These are phyloP conservation scores for Nothophytophthora sp. DNA, from an alignment of 352 stramenopile species.

Conservation along the genomic window DNA sequence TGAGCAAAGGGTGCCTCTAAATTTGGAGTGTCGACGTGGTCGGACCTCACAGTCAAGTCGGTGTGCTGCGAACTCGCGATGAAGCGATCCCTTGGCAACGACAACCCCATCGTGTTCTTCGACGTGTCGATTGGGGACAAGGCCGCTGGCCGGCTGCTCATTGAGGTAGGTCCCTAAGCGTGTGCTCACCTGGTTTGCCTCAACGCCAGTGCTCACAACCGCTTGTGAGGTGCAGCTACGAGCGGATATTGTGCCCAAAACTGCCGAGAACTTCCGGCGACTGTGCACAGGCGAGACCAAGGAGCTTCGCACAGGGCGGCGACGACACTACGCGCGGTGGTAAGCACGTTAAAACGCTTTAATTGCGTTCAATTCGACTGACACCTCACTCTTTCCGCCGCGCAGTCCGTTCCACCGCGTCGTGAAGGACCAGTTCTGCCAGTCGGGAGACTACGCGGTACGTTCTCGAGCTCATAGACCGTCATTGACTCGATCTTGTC, in stretches of 20 bases:
- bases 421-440: slow-evolving; percentile 89
- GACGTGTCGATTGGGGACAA: slow-evolving; percentile 94
- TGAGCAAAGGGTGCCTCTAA: too few species aligned
- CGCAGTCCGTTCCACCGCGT: slow-evolving; percentile 90
- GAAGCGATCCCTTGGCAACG: too few species aligned
- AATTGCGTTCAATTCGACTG: neutral
- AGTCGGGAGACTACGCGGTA: slow-evolving; percentile 92
- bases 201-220: neutral
- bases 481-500: neutral
- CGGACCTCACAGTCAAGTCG: too few species aligned
- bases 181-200: too few species aligned
- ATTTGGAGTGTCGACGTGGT: too few species aligned
- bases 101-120: slow-evolving; percentile 94
- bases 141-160: slow-evolving; percentile 86
- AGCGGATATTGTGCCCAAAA: slow-evolving; percentile 94
- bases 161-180: slow-evolving; percentile 62
- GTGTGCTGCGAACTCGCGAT: too few species aligned
- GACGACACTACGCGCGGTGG: slow-evolving; percentile 53
- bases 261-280: slow-evolving; percentile 96
- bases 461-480: too few species aligned
- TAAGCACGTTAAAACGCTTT: slow-evolving; percentile 7
- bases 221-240: slow-evolving; percentile 58
- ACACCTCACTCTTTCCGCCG: too few species aligned
- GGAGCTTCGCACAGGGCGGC: slow-evolving; percentile 52
- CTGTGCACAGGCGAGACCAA: slow-evolving; percentile 94